Evolutionary conservation across 2,329 filamentous ascomycete species (phyloP), one percentile per base, ranked within the genome.

Genomic region (Colletotrichum orchidophilum): DNA sequence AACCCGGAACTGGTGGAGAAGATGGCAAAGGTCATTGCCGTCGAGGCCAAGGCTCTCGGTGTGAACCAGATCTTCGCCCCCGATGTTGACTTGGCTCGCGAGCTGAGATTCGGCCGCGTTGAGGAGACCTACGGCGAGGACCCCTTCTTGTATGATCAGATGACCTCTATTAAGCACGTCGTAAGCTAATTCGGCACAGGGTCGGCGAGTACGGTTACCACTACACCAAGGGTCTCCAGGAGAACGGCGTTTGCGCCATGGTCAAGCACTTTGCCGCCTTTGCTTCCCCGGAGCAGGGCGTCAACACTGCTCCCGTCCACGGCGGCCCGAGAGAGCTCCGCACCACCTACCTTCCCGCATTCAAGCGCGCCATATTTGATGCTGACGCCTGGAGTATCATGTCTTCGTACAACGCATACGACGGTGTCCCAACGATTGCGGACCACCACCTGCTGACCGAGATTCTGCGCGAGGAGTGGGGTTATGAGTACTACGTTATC

Each of bases 181-280:
- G 18, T 18, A n/a, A 1, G n/a, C 68, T 71, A 33, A 71, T 42
- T 27, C 26, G 55, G 6, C 1, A 7, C 53, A 84, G 81, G 50
- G 80, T 90, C 2, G 92, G 92, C 3, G 91, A 94, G 77, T 86
- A 93, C 67, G 90, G 88, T 1, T 90, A 93, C 75, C 83, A 85
- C 33, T 87, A 83, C 62, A 83, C 84, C 72, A 85, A 83, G 73
- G 85, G 92, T 26, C 82, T 94, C 2, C 91, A 94, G 78, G 86
- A 85, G 13, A 83, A 85, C 39, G 90, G 90, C 53, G 92, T 94
- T 5, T 90, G 89, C 27, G 89, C 92, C 18, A 94, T 90, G 80
- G 90, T 94, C 57, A 95, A 94, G 82, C 93, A 95, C 77, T 94
- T 92, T 78, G 91, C 90, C 13, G 93, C 87, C 1, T 94, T 90